These are phyloP conservation scores for Colletotrichum tanaceti DNA, from an alignment of 2,329 filamentous ascomycete genomes.

Conservation along the genomic window DNA sequence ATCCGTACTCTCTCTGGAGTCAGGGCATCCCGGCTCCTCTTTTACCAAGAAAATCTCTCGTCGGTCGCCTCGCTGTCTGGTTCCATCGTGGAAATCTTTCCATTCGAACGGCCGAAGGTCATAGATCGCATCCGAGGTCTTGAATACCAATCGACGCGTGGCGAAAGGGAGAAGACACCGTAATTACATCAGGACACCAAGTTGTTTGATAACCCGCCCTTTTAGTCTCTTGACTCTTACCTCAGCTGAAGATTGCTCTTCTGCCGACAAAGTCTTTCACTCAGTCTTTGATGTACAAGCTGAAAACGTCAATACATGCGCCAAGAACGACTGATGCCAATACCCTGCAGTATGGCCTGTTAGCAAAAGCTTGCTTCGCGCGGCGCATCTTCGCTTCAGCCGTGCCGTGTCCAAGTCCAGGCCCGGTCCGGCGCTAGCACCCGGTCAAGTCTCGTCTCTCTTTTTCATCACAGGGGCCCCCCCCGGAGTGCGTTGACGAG, in stretches of 20 bases:
- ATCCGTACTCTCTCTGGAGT: background rate
- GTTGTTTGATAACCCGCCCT: too few relatives aligned
- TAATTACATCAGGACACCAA: too few relatives aligned
- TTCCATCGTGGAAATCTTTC: background rate
- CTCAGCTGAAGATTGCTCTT: background rate
- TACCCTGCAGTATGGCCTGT: background rate
- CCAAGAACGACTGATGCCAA: background rate
- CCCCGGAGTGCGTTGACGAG: background rate
- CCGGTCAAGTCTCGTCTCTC: background rate
- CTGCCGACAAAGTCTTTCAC: too few relatives aligned
- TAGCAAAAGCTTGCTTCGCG: conserved; percentile 2
- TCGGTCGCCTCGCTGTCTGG: background rate
- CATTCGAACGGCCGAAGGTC: background rate
- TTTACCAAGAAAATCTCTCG: conserved; percentile 9
- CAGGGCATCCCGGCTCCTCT: conserved; percentile 1
- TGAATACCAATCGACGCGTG: too few relatives aligned
- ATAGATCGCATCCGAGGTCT: too few relatives aligned
- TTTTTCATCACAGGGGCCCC: background rate
- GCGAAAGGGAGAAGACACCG: too few relatives aligned
- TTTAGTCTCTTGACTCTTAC: accelerated
- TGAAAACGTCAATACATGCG: too few relatives aligned
- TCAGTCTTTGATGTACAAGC: too few relatives aligned
- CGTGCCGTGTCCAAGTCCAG: background rate
- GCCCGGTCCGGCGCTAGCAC: background rate
- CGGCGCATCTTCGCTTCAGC: background rate